Evolutionary conservation across 2,329 filamentous ascomycete species (phyloP).

Genomic region (Dactylellina parvicollis): DNA sequence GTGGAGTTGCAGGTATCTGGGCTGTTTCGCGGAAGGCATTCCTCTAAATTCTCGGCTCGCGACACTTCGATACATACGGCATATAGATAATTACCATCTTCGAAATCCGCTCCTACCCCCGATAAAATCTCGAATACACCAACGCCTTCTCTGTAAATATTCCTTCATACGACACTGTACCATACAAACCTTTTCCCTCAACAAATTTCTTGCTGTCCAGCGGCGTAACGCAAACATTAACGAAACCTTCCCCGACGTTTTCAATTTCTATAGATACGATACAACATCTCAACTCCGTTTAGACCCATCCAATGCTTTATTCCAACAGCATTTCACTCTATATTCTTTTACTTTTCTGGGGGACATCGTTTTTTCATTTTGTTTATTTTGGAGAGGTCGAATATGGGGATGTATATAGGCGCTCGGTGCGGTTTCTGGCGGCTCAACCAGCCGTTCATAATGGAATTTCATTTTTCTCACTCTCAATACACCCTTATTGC

Average conservation of each 20-base stretch:
- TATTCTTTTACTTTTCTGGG: slow-evolving; percentile 2
- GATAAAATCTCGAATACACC: not conserved
- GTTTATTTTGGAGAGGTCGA: slow-evolving; percentile 30
- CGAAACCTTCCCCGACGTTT: slow-evolving; percentile 12
- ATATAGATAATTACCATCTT: not conserved
- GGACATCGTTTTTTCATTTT: slow-evolving; percentile 14
- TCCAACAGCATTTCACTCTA: slow-evolving; percentile 24
- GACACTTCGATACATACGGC: not conserved
- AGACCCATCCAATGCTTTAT: slow-evolving; percentile 8
- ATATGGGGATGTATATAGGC: slow-evolving; percentile 53
- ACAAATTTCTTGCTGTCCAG: slow-evolving; percentile 13
- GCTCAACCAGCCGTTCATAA: slow-evolving; percentile 31
- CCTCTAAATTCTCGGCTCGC: slow-evolving; percentile 20
- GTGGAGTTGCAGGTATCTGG: slow-evolving; percentile 84
- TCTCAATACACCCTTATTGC: not conserved
- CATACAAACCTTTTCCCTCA: slow-evolving; percentile 31
- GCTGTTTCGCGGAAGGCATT: slow-evolving; percentile 68
- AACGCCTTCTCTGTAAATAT: slow-evolving; percentile 46
- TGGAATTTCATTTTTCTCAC: slow-evolving; percentile 24
- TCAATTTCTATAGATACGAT: slow-evolving; percentile 39
- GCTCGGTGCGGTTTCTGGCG: slow-evolving; percentile 49
- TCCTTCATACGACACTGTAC: slow-evolving; percentile 37
- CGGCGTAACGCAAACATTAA: slow-evolving; percentile 22
- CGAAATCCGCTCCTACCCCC: not conserved
- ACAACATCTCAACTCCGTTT: slow-evolving; percentile 52